phyloP scores from a whole-genome alignment of 139 green algal genomes.

The Chlamydomonas schloesseri region DNA sequence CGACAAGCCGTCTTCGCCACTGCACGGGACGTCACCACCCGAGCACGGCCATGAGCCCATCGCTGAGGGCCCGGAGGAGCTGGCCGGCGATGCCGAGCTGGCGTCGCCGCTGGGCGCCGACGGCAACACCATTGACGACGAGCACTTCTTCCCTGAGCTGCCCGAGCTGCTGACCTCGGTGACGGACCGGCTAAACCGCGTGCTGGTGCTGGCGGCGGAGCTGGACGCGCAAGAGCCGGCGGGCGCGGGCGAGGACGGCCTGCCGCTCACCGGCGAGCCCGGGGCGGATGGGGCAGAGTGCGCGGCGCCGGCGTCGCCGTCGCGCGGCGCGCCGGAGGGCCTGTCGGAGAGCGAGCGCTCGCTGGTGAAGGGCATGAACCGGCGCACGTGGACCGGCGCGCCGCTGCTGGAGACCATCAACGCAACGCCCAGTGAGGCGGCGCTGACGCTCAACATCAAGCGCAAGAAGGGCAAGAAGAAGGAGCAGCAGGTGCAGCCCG shows the following conservation, averaged over 20 bases:
- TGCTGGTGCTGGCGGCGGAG: conserved; percentile 43
- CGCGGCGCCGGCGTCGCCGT: background rate
- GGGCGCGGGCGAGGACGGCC: conserved; percentile 6
- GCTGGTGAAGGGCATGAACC: conserved; percentile 74
- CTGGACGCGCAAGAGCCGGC: conserved; percentile 1
- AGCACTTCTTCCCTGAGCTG: conserved; percentile 77
- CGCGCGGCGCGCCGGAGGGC: background rate
- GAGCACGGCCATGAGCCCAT: background rate
- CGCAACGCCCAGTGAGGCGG: conserved; percentile 30
- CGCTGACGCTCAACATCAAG: conserved; percentile 61
- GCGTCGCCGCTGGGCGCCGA: background rate
- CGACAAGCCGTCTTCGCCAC: conserved; percentile 28
- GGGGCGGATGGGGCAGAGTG: no score
- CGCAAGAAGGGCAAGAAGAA: conserved; percentile 82
- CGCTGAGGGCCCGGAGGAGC: conserved; percentile 17
- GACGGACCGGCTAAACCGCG: conserved; percentile 52
- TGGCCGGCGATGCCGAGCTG: conserved; percentile 1
- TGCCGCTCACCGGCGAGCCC: background rate
- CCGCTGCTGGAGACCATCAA: conserved; percentile 72
- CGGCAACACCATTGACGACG: conserved; percentile 73
- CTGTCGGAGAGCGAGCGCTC: conserved; percentile 66
- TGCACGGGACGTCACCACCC: background rate
- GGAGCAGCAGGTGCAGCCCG: conserved; percentile 58
- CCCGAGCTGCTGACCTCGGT: conserved; percentile 55
- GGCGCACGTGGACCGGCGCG: conserved; percentile 72